Percentiles rank a stretch among this genome's conserved stretches.
Evolutionary conservation across 805 yeast species (phyloP).

Genomic region (Cyberlindnera misumaiensis): DNA sequence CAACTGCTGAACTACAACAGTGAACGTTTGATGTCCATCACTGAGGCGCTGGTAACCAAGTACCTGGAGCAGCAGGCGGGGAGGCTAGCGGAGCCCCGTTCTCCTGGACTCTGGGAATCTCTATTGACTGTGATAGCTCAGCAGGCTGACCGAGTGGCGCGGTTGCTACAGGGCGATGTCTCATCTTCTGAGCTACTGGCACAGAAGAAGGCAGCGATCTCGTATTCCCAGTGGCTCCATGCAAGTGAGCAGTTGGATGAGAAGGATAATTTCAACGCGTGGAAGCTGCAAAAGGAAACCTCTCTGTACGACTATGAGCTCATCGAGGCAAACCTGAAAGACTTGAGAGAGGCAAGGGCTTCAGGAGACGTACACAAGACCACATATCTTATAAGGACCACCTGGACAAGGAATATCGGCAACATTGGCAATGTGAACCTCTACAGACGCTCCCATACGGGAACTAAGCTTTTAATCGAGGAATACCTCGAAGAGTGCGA

Average conservation of each 20-base stretch:
- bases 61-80: conserved; percentile 7
- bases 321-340: conserved; percentile 43
- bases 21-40: conserved; percentile 15
- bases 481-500: conserved; percentile 79
- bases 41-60: conserved; percentile 14
- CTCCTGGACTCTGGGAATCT: neutral
- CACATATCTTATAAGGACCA: conserved; percentile 72
- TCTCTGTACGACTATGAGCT: conserved; percentile 68
- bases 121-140: neutral
- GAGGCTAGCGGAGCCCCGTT: neutral
- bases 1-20: too few relatives aligned
- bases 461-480: conserved; percentile 80
- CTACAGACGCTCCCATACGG: conserved; percentile 73
- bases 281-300: conserved; percentile 64
- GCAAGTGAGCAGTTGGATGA: conserved; percentile 59
- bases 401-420: conserved; percentile 80
- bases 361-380: conserved; percentile 52
- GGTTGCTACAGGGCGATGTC: conserved; percentile 3
- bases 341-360: conserved; percentile 53
- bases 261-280: conserved; percentile 52
- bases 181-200: conserved; percentile 32
- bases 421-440: conserved; percentile 78
- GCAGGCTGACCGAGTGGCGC: neutral
- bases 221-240: conserved; percentile 61
- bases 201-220: conserved; percentile 42